Conservation (phyloP, 2,329 filamentous ascomycete genomes). For the Cladophialophora immunda region DNA sequence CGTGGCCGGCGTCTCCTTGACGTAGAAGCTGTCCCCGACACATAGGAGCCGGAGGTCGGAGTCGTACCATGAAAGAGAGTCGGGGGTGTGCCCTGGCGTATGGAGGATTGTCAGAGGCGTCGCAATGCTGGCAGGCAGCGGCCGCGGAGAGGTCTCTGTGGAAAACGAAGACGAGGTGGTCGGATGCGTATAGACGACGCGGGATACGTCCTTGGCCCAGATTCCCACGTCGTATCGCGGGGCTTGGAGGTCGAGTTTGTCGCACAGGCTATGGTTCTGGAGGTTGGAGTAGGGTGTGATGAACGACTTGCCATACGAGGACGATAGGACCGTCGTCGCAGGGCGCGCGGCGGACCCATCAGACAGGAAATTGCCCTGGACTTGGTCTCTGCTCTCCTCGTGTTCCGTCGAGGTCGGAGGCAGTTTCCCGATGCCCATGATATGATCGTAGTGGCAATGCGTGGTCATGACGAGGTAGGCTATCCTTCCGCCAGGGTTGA, state of each 20-base stretch:
- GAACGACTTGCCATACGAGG: constrained; percentile 33
- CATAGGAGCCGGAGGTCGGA: constrained; percentile 29
- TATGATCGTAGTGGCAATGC: constrained; percentile 43
- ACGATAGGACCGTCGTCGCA: constrained; percentile 33
- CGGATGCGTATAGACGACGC: constrained; percentile 12
- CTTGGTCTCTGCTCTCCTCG: not conserved
- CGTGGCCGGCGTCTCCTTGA: constrained; percentile 31
- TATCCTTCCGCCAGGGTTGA: constrained; percentile 34
- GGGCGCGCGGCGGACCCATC: not conserved
- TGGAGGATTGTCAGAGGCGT: constrained; percentile 33
- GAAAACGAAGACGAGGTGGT: not conserved
- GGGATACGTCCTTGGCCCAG: constrained; percentile 35
- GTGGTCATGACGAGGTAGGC: constrained; percentile 38
- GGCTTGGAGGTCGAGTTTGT: constrained; percentile 28
- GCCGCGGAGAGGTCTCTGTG: not conserved
- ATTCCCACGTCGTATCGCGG: constrained; percentile 34
- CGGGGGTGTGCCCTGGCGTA: constrained; percentile 40
- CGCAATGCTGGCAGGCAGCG: not conserved
- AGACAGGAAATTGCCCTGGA: not conserved
- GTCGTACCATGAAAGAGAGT: constrained; percentile 41
- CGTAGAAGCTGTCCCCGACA: constrained; percentile 40
- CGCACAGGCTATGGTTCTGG: constrained; percentile 37
- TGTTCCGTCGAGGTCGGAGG: constrained; percentile 10
- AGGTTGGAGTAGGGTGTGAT: constrained; percentile 37
- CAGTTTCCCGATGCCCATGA: constrained; percentile 45